Base-by-base conservation (phyloP, 805 yeast genomes). In the Candida ovalis region DNA sequence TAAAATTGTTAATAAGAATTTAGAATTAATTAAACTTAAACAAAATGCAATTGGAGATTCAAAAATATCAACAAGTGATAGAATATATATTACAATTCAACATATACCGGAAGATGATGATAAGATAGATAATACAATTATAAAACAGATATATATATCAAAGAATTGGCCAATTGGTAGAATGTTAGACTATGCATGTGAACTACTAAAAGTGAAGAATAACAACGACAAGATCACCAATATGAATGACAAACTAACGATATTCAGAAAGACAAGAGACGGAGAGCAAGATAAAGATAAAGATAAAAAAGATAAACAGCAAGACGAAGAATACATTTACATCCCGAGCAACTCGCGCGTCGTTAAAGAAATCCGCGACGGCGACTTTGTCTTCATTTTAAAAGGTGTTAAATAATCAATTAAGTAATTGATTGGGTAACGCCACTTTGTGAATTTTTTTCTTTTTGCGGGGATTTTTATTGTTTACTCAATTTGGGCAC, bases 131-230 rank as follows among this genome's bases (percentile, higher is more conserved):
- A 35, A 49, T 6, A 32, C 23, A 24, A 22, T 21, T 19, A 45
- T 65, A 35, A 60, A 57, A 18, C 69, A 75, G 1, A 57, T 80
- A 18, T 82, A 59, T 60, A 73, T 81, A 13, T 78, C 79, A 17
- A 76, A 73, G 48, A 64, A 71, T 25, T 81, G 86, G 85, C 78
- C 82, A 0, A 74, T 80, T 28, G 88, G 88, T 1, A 64, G 81
- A 46, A 74, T 80, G 17, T 60, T 82, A 30, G 88, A 82, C 59
- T 70, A 72, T 22, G 70, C 77, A 6, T 75, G 84, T 8, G 75
- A 72, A 25, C 57, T 66, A 35, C 61, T 80, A 48, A 71, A 68
- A 46, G 73, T 82, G 13, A 64, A 64, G 44, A 82, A 82, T 59
- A 60, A 61, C 30, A 82, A 82, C 55, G 80, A 79, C 57, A 57